Conservation (phyloP, 129 eudicot genomes). For the Lactuca saligna region DNA sequence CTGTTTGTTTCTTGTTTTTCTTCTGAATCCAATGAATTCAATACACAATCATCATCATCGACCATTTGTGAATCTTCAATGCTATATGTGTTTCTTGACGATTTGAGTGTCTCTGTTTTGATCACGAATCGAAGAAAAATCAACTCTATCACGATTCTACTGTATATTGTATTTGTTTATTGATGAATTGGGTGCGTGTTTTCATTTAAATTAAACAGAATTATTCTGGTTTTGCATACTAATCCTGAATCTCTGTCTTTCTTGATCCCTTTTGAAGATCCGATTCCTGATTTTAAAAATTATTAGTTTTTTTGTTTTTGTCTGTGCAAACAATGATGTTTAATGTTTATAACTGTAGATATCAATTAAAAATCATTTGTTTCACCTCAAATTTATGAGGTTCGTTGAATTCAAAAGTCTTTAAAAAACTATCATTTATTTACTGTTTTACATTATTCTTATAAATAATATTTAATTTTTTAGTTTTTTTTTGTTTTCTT, state of each 20-base stretch:
- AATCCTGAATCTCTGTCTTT: conserved; percentile 7
- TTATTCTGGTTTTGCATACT: background rate
- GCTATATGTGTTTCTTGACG: too few species aligned
- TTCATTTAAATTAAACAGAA: too few species aligned
- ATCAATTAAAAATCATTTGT: background rate
- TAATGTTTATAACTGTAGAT: background rate
- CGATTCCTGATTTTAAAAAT: background rate
- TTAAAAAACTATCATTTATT: background rate
- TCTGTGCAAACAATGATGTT: background rate
- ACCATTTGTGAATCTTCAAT: too few species aligned
- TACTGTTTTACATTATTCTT: background rate
- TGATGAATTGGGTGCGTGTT: background rate
- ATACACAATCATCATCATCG: too few species aligned
- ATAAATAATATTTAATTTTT: background rate
- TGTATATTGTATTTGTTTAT: background rate
- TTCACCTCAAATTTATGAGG: background rate
- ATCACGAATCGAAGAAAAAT: too few species aligned
- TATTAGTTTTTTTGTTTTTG: background rate
- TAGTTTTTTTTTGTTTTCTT: background rate
- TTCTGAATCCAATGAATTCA: background rate
- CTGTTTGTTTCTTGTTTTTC: background rate
- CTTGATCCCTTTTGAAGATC: conserved; percentile 2
- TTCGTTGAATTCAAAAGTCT: conserved; percentile 10
- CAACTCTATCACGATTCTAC: too few species aligned
- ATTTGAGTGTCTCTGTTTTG: too few species aligned